Conservation (phyloP, 1,284 basidiomycete genomes). For the Gymnopus androsaceus region DNA sequence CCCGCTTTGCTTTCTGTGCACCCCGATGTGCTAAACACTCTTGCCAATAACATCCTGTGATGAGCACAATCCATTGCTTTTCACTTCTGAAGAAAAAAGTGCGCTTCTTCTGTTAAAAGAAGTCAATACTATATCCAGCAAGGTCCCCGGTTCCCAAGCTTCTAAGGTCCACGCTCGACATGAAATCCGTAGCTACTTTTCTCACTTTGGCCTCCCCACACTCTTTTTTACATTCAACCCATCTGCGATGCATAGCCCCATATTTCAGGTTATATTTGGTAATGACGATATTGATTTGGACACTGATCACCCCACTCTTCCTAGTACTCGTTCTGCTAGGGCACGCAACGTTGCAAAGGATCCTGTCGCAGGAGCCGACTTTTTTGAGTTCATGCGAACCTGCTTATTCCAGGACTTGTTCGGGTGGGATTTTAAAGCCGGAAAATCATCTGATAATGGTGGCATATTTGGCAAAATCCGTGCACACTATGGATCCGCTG, state of each 20-base stretch:
- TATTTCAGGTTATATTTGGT: conserved; percentile 29
- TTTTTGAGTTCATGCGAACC: conserved; percentile 32
- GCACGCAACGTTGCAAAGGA: conserved; percentile 26
- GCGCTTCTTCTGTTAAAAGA: conserved; percentile 23
- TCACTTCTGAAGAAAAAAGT: conserved; percentile 15
- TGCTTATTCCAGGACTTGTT: conserved; percentile 26
- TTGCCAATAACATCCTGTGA: conserved; percentile 6
- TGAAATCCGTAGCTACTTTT: conserved; percentile 30
- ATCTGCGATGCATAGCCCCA: conserved; percentile 29
- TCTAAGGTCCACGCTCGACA: conserved; percentile 26
- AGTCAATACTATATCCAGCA: conserved; percentile 27
- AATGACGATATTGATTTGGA: conserved; percentile 24
- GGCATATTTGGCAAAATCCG: conserved; percentile 29
- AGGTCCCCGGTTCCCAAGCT: conserved; percentile 31
- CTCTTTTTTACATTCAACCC: conserved; percentile 36
- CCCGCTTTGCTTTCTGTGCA: neutral
- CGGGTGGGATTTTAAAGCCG: conserved; percentile 14
- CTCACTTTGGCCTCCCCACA: conserved; percentile 25
- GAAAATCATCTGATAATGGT: conserved; percentile 8
- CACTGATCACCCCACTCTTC: conserved; percentile 10
- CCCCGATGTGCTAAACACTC: conserved; percentile 10
- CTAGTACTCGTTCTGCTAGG: conserved; percentile 13
- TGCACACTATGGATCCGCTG: conserved; percentile 32
- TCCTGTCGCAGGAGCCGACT: conserved; percentile 29
- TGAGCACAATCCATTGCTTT: conserved; percentile 5